Evolutionary conservation across 2,329 filamentous ascomycete species (phyloP).

Genomic region (Sordariomycetes sp.): DNA sequence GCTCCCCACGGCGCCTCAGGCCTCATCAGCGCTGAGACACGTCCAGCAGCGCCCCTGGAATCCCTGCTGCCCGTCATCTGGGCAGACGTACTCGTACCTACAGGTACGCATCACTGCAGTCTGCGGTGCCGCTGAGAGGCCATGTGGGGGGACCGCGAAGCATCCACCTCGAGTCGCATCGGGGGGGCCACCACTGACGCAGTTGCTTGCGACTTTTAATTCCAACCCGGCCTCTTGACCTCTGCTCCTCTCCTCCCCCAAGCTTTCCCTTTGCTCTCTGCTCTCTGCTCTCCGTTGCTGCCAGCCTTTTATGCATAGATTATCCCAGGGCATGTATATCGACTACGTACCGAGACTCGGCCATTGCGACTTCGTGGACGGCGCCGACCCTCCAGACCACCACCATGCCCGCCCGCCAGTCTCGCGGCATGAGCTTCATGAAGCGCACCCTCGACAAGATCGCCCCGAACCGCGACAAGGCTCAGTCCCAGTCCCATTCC

Average conservation of each 20-base stretch:
- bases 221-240: neutral
- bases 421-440: neutral
- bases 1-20: too few relatives aligned
- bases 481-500: neutral
- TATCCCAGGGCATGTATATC: neutral
- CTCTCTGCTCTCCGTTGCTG: too few relatives aligned
- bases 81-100: too few relatives aligned
- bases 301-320: too few relatives aligned
- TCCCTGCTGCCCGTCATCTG: too few relatives aligned
- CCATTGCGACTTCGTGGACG: neutral
- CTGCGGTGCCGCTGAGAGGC: too few relatives aligned
- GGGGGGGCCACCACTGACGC: neutral
- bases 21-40: too few relatives aligned
- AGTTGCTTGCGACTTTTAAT: neutral
- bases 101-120: too few relatives aligned
- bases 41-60: too few relatives aligned
- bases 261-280: too few relatives aligned
- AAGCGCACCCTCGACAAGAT: slow-evolving; percentile 2
- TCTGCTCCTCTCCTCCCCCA: too few relatives aligned
- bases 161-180: neutral
- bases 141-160: neutral
- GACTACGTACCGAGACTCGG: too few relatives aligned
- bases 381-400: neutral
- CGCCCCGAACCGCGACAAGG: slow-evolving; percentile 1
- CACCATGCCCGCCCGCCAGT: slow-evolving; percentile 2